Conservation (phyloP, 1,139 yeast genomes). For the Magnusiomyces magnusii region DNA sequence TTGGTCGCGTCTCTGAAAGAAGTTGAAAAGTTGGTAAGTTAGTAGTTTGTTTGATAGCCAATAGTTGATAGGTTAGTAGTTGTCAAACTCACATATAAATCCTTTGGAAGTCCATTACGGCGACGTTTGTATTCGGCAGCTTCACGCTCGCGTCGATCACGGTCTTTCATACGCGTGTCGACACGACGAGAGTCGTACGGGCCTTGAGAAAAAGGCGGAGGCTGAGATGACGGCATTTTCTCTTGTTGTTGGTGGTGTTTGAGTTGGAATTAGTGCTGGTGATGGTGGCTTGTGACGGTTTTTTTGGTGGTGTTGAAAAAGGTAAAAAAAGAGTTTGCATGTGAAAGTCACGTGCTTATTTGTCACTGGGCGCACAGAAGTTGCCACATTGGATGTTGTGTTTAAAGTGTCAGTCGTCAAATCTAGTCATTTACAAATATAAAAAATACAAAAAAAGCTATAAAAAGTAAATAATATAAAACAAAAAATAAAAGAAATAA, state of each 20-base stretch:
- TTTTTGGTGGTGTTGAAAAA: neutral
- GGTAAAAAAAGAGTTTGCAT: too few relatives aligned
- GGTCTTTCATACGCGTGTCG: conserved; percentile 22
- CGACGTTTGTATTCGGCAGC: conserved; percentile 22
- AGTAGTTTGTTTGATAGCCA: neutral
- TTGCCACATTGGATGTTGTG: too few relatives aligned
- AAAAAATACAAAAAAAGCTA: neutral
- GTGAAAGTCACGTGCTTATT: too few relatives aligned
- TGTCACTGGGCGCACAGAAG: too few relatives aligned
- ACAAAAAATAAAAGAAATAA: too few relatives aligned
- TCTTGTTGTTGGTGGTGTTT: too few relatives aligned
- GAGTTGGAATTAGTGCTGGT: neutral
- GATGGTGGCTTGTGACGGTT: neutral
- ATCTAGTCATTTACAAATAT: too few relatives aligned
- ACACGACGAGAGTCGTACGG: conserved; percentile 1
- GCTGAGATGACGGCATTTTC: neutral
- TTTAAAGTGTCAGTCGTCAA: neutral
- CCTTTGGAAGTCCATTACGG: conserved; percentile 2
- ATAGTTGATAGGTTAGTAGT: neutral
- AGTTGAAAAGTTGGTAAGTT: neutral
- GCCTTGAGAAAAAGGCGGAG: neutral
- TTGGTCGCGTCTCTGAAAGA: conserved; percentile 4
- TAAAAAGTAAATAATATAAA: too few relatives aligned
- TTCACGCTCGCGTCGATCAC: conserved; percentile 29
- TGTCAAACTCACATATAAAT: neutral